Evolutionary conservation across 2,329 filamentous ascomycete species (phyloP), one percentile per base, ranked within the genome.

Genomic region (Thielaviopsis cerberus): DNA sequence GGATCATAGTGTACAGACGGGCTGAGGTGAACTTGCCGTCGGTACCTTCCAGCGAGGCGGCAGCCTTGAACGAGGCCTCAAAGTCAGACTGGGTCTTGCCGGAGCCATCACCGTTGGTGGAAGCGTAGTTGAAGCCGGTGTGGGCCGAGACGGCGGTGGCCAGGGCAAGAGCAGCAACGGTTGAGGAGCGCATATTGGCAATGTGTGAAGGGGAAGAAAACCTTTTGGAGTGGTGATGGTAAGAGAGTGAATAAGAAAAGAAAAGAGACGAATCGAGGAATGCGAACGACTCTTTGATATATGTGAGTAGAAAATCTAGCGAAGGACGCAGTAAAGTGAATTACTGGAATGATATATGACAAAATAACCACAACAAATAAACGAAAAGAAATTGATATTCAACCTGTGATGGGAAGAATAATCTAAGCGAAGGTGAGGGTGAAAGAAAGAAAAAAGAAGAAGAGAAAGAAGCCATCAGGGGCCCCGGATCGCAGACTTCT

Each of bases 81-180:
- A 85, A 90, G 67, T 86, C 82, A 13, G 74, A 64, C 65, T 85
- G 77, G 57, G 65, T 64, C 72, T 86, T 85, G 66, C 75, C 70
- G 34, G 75, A 70, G 62, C 81, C 77, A 64, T 80, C 78, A 53
- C 74, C 77, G 66, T 81, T 81, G 61, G 76, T 76, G 59, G 76
- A 74, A 62, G 82, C 84, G 63, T 86, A 88, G 76, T 88, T 88
- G 79, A 88, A 88, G 64, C 86, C 86, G 62, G 80, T 75, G 68
- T 72, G 70, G 54, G 67, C 69, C 54, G 73, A 73, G 56, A 61
- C 62, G 20, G 58, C 57, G 24, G 53, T 50, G 52, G 57, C 61
- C 41, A 58, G 22, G 30, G 59, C 27, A 25, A 52, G 20, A 10
- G 57, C 20, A 27, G 61, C 61, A 24, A 59, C 56, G 7, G 61